Conservation (phyloP, 192 early-diverging fungal species). For the Lobosporangium transversale region DNA sequence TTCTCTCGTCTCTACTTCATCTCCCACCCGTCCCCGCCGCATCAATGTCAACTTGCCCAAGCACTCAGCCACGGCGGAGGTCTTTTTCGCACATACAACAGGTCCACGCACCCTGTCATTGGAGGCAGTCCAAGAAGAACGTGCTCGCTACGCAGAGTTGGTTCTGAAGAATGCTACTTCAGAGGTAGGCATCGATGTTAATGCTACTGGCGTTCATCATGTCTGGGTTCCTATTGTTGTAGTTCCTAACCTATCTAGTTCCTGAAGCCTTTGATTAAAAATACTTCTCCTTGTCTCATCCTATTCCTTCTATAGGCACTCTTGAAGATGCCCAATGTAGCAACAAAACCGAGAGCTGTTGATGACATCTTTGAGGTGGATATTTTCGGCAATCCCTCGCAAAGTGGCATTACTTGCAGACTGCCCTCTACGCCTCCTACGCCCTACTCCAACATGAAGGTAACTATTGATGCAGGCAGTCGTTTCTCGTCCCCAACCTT, state of each 20-base stretch:
- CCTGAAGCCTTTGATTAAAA: too few species aligned
- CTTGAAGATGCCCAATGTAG: slow-evolving; percentile 41
- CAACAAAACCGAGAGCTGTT: slow-evolving; percentile 28
- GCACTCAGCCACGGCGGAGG: slow-evolving; percentile 7
- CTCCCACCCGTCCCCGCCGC: slow-evolving; percentile 26
- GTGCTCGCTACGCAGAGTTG: slow-evolving; percentile 17
- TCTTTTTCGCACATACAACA: slow-evolving; percentile 11
- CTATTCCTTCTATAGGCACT: slow-evolving; percentile 16
- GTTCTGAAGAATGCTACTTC: slow-evolving; percentile 28
- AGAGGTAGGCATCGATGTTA: slow-evolving; percentile 33
- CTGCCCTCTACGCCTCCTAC: slow-evolving; percentile 8
- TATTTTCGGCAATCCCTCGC: background rate
- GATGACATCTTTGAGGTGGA: slow-evolving; percentile 19
- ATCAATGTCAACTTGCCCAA: slow-evolving; percentile 38
- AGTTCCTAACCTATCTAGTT: too few species aligned
- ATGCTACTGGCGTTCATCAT: background rate
- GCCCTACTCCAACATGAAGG: slow-evolving; percentile 9
- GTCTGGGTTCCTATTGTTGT: background rate
- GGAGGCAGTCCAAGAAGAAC: slow-evolving; percentile 14
- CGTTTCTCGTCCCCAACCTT: slow-evolving; percentile 10
- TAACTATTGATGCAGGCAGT: background rate
- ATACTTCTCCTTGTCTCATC: too few species aligned
- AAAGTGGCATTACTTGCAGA: slow-evolving; percentile 4
- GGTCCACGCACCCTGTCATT: background rate
- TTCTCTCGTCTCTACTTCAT: slow-evolving; percentile 3